Evolutionary conservation across 1,284 basidiomycete genomes (phyloP), one percentile per base, ranked within the genome.

Genomic region (Fomes fomentarius): DNA sequence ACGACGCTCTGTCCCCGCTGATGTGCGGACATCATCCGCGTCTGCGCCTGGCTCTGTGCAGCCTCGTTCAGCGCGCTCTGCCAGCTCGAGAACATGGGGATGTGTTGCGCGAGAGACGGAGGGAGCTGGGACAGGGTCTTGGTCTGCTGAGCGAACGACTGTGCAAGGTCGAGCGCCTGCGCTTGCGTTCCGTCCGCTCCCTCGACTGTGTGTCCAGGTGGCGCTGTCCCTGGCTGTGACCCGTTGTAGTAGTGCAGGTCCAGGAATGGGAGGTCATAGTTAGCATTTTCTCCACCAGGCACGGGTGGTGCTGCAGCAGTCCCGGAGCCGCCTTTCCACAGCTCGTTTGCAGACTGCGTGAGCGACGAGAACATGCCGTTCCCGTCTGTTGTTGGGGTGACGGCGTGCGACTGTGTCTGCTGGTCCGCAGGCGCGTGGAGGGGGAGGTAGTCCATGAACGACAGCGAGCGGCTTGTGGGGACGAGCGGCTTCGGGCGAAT

Each of bases 1-100:
- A 89, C 78, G 75, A 77, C 80, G 62, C 85, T 87, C 73, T 83
- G 83, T 0, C 83, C 85, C 19, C 86, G 78, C 57, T 87, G 84
- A 64, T 85, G 84, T 54, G 71, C 69, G 52, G 57, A 39, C 69
- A 71, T 40, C 63, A 58, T 67, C 58, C 58, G 43, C 63, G 57
- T 67, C 56, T 56, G 68, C 52, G 21, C 62, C 62, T 58, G 67
- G 49, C 57, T 66, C 56, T 26, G 64, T 54, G 47, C 57, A 38
- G 62, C 60, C 45, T 60, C 52, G 50, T 34, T 56, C 45, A 59
- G 52, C 50, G 48, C 57, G 48, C 50, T 58, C 48, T 63, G 63
- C 50, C 60, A 60, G 35, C 56, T 53, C 53, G 54, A 51, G 48
- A 61, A 56, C 56, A 62, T 56, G 43, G 64, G 62, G 43, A 67